A percentile compares a stretch with the other conserved stretches of the same genome.
Evolutionary conservation across 495 filamentous ascomycete genomes (phyloP).

Genomic region (Platismatia glauca): DNA sequence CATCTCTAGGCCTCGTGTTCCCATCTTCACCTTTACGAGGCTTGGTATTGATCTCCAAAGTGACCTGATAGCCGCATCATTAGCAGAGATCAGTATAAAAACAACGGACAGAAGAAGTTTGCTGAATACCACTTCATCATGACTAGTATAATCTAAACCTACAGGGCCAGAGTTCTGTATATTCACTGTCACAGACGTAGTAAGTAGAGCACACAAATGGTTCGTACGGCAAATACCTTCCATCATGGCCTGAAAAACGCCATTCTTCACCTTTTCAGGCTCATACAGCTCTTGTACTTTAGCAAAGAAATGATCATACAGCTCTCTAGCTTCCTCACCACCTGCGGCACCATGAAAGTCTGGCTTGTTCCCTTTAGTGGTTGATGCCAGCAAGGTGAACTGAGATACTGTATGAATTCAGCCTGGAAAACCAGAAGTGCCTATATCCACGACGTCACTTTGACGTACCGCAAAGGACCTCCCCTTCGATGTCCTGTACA

Average conservation of each 20-base stretch:
- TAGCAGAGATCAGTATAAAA: conserved; percentile 13
- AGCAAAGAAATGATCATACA: conserved; percentile 77
- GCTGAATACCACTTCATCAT: conserved; percentile 51
- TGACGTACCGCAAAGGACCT: conserved; percentile 77
- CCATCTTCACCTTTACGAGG: conserved; percentile 39
- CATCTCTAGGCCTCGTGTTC: conserved; percentile 16
- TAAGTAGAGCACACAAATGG: neutral
- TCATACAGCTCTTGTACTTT: conserved; percentile 65
- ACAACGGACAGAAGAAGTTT: conserved; percentile 11
- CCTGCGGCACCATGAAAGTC: conserved; percentile 87
- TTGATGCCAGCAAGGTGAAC: conserved; percentile 86
- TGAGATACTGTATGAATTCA: conserved; percentile 66
- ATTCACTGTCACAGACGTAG: conserved; percentile 14
- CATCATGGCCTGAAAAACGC: conserved; percentile 98
- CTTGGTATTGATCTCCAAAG: conserved; percentile 55
- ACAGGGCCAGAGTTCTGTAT: conserved; percentile 23
- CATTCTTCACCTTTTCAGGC: conserved; percentile 77
- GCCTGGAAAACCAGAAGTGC: neutral
- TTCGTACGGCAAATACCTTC: conserved; percentile 45
- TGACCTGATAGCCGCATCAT: conserved; percentile 40
- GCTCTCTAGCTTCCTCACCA: conserved; percentile 60
- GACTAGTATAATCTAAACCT: conserved; percentile 52
- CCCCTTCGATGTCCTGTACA: conserved; percentile 77
- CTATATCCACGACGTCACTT: neutral
- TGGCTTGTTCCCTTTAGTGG: conserved; percentile 90